Base-by-base conservation (phyloP, 2,329 filamentous ascomycete genomes). In the Chaetomiaceae sp. region DNA sequence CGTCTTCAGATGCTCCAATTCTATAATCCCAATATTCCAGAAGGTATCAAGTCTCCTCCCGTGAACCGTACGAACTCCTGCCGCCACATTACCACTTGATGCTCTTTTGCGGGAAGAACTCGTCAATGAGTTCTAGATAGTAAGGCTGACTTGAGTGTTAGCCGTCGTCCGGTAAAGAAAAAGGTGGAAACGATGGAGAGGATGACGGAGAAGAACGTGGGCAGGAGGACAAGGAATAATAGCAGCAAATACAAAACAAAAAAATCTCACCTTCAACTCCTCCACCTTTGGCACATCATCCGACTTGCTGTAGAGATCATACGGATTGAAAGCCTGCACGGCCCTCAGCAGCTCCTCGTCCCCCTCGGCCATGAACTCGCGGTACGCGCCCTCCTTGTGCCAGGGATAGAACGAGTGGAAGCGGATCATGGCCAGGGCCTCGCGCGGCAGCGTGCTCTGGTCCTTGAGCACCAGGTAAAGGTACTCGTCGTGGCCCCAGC, bases 391-490 rank as follows among this genome's bases (percentile, higher is more conserved):
- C 69, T 87, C 85, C 57, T 79, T 82, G 72, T 95, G 91, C 91
- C 90, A 96, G 15, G 91, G 86, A 72, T 96, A 96, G 73, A 95
- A 95, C 6, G 85, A 89, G 73, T 96, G 91, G 72, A 95, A 95
- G 52, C 91, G 79, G 68, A 96, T 94, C 89, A 96, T 95, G 56
- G 90, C 91, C 11, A 96, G 79, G 0, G 87, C 88, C 78, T 95
- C 90, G 43, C 80, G 78, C 0, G 91, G 91, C 39, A 96, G 78
- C 0, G 76, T 86, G 45, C 81, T 86, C 76, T 95, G 90, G 59
- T 88, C 85, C 75, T 90, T 91, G 71, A 88, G 83, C 57, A 95
- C 85, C 65, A 90, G 85, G 76, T 95, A 96, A 43, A 92, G 77
- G 71, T 91, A 91, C 74, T 92, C 88, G 68, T 92, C 88, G 69